A percentile compares a stretch with the other conserved stretches of the same genome.
Evolutionary conservation across 2,329 filamentous ascomycete genomes (phyloP).

Genomic region (Aspergillus texensis): DNA sequence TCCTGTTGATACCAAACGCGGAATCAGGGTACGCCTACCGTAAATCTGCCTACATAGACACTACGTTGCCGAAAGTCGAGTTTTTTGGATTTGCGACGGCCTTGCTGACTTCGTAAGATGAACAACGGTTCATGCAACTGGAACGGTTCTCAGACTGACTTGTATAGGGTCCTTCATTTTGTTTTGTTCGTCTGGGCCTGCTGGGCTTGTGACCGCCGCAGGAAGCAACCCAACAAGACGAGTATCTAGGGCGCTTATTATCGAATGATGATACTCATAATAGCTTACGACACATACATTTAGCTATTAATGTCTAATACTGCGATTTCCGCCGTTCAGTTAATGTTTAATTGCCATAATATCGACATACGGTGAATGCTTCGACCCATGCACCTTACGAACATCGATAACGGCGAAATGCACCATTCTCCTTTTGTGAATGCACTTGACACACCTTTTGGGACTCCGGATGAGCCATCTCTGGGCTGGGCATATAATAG

Average conservation of each 20-base stretch:
- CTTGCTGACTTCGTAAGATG: not conserved
- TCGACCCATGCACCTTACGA: too few relatives aligned
- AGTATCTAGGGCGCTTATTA: not conserved
- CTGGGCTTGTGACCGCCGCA: not conserved
- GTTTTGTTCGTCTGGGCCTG: slow-evolving; percentile 7
- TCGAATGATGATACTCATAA: not conserved
- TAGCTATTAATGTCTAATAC: not conserved
- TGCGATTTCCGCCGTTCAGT: not conserved
- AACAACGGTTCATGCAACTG: not conserved
- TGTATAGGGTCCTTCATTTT: not conserved
- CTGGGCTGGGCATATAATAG: too few relatives aligned
- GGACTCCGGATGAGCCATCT: too few relatives aligned
- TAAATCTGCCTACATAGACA: not conserved
- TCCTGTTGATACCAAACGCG: not conserved
- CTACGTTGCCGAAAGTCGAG: not conserved
- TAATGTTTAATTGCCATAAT: not conserved
- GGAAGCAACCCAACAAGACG: not conserved
- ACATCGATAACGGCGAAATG: not conserved
- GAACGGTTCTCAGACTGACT: too few relatives aligned
- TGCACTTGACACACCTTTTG: not conserved
- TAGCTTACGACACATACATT: not conserved
- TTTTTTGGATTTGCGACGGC: not conserved
- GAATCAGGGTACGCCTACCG: not conserved
- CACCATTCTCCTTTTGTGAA: not conserved
- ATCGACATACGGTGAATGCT: not conserved